phyloP scores from a whole-genome alignment of 257 asterid genomes.

The Oldenlandia corymbosa region DNA sequence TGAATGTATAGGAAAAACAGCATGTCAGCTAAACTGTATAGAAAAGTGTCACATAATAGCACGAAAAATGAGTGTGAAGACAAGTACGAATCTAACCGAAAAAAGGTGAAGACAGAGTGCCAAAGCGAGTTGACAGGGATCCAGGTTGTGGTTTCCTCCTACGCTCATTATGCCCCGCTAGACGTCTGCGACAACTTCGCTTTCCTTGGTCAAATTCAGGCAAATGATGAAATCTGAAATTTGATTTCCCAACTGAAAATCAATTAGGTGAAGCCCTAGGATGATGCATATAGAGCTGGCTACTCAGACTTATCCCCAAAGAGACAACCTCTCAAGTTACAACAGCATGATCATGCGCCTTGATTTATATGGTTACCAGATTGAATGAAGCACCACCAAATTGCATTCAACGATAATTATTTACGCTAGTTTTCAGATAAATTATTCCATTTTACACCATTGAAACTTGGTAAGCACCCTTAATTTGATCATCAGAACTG shows the following conservation, averaged over 20 bases:
- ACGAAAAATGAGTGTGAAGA: neutral
- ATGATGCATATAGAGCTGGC: neutral
- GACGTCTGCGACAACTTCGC: constrained; percentile 90
- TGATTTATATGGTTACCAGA: neutral
- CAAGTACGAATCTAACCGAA: constrained; percentile 44
- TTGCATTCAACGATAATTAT: neutral
- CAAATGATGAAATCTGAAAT: constrained; percentile 75
- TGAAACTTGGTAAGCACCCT: neutral
- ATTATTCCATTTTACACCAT: neutral
- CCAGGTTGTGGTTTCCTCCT: constrained; percentile 77
- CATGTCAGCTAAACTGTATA: neutral
- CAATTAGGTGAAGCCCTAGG: constrained; percentile 2
- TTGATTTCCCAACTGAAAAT: constrained; percentile 18
- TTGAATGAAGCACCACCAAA: neutral
- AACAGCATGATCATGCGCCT: neutral
- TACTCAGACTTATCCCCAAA: neutral
- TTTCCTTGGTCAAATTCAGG: constrained; percentile 90
- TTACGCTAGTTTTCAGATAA: neutral
- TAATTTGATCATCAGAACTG: neutral
- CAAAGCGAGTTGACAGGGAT: constrained; percentile 47
- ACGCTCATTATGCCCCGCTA: constrained; percentile 93
- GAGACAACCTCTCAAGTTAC: neutral
- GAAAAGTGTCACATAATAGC: too few species aligned
- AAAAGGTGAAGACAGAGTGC: constrained; percentile 43
- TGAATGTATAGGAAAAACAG: neutral